Evolutionary conservation across 2,329 filamentous ascomycete genomes (phyloP).

Genomic region (Epicoccum sorghinum): DNA sequence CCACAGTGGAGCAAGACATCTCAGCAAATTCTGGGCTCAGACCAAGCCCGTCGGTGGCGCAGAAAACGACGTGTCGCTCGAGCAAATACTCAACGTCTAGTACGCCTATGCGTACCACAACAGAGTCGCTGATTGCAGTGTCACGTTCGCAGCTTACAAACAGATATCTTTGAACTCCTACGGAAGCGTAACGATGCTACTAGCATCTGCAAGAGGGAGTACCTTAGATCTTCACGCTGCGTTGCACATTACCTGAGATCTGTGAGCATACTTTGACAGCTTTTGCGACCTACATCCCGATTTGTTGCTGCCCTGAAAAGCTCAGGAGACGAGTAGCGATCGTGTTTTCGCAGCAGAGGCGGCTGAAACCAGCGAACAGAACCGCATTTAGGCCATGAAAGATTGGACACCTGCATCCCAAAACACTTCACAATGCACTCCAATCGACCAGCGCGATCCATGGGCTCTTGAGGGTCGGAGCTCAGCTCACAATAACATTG

Average conservation of each 20-base stretch:
- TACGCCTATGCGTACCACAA: not conserved
- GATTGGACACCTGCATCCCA: constrained; percentile 14
- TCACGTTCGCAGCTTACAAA: no score
- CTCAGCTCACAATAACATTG: constrained; percentile 18
- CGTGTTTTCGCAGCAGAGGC: not conserved
- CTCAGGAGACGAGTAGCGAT: not conserved
- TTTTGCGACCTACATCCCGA: no score
- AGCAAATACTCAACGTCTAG: constrained; percentile 59
- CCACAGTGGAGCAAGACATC: constrained; percentile 69
- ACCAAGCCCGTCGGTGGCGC: constrained; percentile 68
- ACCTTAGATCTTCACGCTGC: no score
- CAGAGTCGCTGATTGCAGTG: no score
- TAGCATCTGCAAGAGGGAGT: no score
- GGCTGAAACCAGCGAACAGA: constrained; percentile 9
- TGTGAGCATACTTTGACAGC: no score
- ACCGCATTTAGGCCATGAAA: constrained; percentile 16
- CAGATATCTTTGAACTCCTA: no score
- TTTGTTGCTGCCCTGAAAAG: not conserved
- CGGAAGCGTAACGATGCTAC: no score
- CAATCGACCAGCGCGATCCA: not conserved
- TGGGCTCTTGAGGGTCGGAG: not conserved
- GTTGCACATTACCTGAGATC: no score
- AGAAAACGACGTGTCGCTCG: constrained; percentile 57
- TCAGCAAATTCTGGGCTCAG: constrained; percentile 84
- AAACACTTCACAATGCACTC: constrained; percentile 15